These are phyloP conservation scores for Penicillium occitanis DNA, from an alignment of 2,329 filamentous ascomycete species.

Conservation along the genomic window DNA sequence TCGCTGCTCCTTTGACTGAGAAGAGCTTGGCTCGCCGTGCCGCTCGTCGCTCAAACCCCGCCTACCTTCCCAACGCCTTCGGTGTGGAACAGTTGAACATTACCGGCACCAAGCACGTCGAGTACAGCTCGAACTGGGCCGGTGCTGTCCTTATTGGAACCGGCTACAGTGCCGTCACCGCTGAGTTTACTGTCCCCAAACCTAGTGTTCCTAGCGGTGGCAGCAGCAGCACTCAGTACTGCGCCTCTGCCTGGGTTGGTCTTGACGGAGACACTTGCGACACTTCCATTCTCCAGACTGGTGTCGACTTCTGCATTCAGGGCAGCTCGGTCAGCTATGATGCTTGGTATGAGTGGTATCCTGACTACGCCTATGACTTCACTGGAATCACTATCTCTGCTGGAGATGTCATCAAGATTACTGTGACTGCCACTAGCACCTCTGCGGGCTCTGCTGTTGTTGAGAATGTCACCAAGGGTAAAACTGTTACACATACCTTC, in stretches of 20 bases:
- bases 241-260: constrained; percentile 59
- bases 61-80: neutral
- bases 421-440: constrained; percentile 18
- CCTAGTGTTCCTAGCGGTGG: constrained; percentile 44
- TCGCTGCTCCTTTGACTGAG: constrained; percentile 17
- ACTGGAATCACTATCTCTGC: constrained; percentile 18
- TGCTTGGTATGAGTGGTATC: constrained; percentile 64
- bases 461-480: constrained; percentile 54
- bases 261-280: constrained; percentile 61
- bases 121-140: constrained; percentile 60
- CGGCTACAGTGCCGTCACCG: constrained; percentile 48
- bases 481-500: constrained; percentile 55
- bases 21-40: constrained; percentile 20
- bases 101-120: constrained; percentile 11
- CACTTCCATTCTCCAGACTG: constrained; percentile 57
- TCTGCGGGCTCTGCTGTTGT: constrained; percentile 46
- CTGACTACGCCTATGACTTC: constrained; percentile 32
- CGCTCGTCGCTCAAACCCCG: constrained; percentile 15
- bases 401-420: constrained; percentile 15
- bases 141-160: constrained; percentile 56
- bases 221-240: constrained; percentile 36
- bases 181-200: constrained; percentile 54
- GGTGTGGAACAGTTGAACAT: constrained; percentile 16
- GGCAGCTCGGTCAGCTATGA: constrained; percentile 46
- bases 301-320: constrained; percentile 55